phyloP scores from a whole-genome alignment of 805 yeast genomes.

The Wickerhamomyces sydowiorum region DNA sequence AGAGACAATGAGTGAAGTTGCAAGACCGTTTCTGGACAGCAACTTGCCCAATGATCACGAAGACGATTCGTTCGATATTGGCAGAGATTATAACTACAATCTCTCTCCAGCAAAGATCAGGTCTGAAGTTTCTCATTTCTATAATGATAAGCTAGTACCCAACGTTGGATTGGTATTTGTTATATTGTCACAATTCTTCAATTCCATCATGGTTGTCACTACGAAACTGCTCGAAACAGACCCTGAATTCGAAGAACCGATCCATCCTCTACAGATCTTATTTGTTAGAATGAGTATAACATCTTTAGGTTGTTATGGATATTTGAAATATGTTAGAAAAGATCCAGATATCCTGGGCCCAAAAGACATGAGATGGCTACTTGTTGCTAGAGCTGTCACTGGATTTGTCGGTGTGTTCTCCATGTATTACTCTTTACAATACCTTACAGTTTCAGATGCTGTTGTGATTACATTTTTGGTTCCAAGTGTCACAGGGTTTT shows the following conservation, averaged over 20 bases:
- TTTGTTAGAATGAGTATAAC: slow-evolving; percentile 76
- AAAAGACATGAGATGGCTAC: slow-evolving; percentile 42
- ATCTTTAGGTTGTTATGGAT: slow-evolving; percentile 46
- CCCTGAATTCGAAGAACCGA: slow-evolving; percentile 48
- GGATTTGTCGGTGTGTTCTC: slow-evolving; percentile 84
- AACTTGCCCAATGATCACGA: not conserved
- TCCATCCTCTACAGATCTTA: slow-evolving; percentile 75
- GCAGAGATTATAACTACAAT: not conserved
- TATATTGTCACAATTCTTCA: slow-evolving; percentile 62
- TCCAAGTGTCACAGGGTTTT: slow-evolving; percentile 70
- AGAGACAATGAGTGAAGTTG: slow-evolving; percentile 1
- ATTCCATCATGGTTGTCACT: slow-evolving; percentile 69
- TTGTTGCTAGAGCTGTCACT: slow-evolving; percentile 57
- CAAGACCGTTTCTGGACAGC: slow-evolving; percentile 1
- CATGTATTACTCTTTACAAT: slow-evolving; percentile 66
- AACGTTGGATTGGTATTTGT: slow-evolving; percentile 50
- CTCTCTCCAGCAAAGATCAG: not conserved
- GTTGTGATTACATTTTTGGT: slow-evolving; percentile 72
- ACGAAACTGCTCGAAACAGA: slow-evolving; percentile 73
- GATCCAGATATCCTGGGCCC: slow-evolving; percentile 72
- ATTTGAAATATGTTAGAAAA: slow-evolving; percentile 46
- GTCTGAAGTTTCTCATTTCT: not conserved
- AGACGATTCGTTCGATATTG: slow-evolving; percentile 1
- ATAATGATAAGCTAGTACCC: slow-evolving; percentile 10
- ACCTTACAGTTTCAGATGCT: slow-evolving; percentile 74